Base-by-base conservation (phyloP, 1,284 basidiomycete genomes). In the Pseudomicrostroma phylloplanum region DNA sequence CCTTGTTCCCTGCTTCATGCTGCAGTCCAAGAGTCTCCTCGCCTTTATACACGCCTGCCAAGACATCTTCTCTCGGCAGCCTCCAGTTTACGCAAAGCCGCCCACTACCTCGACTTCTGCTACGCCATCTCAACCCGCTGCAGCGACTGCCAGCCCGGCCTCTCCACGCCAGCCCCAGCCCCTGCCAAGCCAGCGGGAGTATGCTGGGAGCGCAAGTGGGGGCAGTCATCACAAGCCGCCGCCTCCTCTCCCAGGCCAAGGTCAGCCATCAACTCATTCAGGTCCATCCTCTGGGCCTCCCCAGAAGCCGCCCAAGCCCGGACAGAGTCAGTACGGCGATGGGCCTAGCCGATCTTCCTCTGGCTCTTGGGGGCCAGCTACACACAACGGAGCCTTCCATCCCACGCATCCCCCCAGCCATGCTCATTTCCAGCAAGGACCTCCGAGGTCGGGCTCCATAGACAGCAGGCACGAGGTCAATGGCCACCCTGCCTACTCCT, bases 81-180 rank as follows among this genome's bases (percentile, higher is more conserved):
- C 94, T 51, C 93, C 94, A 4, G 87, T 97, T 13, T 96, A 93
- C 77, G 88, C 93, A 46, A 92, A 89, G 80, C 89, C 91, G 1
- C 21, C 51, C 6, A 12, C 43, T 12, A 48, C 17, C 43, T 72
- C 65, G n/a, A 42, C 67, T 0, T 48, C 66, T 55, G 69, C 74
- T 26, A 71, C 75, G 54, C 68, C 67, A 19, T 62, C 62, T 46
- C 65, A 68, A 42, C 63, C 71, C 11, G 56, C 66, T 2, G 62
- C 67, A 30, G 60, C 65, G 46, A 23, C 62, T 56, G 59, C 62
- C 4, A 36, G 30, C 30, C 30, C 30, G 30, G 30, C 30, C 30
- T 36, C 53, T 57, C 65, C 36, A 55, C 66, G 67, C 9, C 65
- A 61, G 21, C 66, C 54, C 9, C 65, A 61, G 21, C 66, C 54